These are phyloP conservation scores for Cadophora sp. DNA, from an alignment of 2,329 filamentous ascomycete genomes.

Conservation along the genomic window DNA sequence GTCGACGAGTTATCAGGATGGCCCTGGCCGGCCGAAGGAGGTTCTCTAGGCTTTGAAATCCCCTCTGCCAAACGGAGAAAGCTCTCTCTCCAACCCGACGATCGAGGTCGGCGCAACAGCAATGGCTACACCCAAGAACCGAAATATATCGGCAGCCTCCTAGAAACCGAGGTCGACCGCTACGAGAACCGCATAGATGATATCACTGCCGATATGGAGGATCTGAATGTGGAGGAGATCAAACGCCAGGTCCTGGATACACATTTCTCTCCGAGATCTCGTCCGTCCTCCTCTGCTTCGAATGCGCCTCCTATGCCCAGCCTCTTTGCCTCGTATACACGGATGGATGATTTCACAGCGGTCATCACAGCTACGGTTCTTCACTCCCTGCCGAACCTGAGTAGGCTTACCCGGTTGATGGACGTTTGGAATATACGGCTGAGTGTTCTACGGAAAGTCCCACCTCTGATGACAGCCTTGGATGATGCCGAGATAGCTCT, in stretches of 20 bases:
- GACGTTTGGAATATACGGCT: slow-evolving; percentile 81
- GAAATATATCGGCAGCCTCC: slow-evolving; percentile 66
- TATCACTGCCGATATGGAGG: slow-evolving; percentile 73
- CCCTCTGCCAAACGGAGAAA: slow-evolving; percentile 53
- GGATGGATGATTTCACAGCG: slow-evolving; percentile 88
- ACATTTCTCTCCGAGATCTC: slow-evolving; percentile 70
- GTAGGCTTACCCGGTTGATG: slow-evolving; percentile 75
- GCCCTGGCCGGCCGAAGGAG: slow-evolving; percentile 60
- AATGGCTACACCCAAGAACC: slow-evolving; percentile 26
- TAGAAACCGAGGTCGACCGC: slow-evolving; percentile 64
- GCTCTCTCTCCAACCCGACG: slow-evolving; percentile 39
- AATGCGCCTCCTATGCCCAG: slow-evolving; percentile 51
- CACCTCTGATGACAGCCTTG: slow-evolving; percentile 70
- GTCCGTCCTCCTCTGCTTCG: slow-evolving; percentile 57
- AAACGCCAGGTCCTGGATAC: slow-evolving; percentile 87
- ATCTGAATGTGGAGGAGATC: slow-evolving; percentile 81
- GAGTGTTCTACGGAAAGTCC: slow-evolving; percentile 75
- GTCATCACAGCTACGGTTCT: slow-evolving; percentile 90
- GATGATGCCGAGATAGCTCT: slow-evolving; percentile 71
- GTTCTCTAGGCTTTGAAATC: slow-evolving; percentile 61
- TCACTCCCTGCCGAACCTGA: slow-evolving; percentile 83
- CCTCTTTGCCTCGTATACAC: slow-evolving; percentile 62
- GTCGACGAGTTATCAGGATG: slow-evolving; percentile 71
- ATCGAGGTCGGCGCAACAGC: slow-evolving; percentile 24
- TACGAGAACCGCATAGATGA: slow-evolving; percentile 79